Evolutionary conservation across 768 basidiomycete genomes (phyloP).

Genomic region (Dentipellis fragilis): DNA sequence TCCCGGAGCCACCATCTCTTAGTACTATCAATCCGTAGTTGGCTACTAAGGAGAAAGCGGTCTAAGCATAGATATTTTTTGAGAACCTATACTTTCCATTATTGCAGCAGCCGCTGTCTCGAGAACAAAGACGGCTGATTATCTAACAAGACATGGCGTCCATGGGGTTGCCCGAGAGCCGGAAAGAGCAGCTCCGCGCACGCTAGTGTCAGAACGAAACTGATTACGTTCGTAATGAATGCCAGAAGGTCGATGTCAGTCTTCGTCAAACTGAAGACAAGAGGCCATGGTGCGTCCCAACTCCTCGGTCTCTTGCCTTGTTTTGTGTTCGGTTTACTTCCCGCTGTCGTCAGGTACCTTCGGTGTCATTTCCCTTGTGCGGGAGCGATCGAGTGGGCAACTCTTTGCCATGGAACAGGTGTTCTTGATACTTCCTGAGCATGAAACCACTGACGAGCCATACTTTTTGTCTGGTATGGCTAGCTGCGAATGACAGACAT

Average conservation of each 20-base stretch:
- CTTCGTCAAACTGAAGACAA: conserved; percentile 86
- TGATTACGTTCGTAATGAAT: conserved; percentile 75
- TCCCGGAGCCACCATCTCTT: conserved; percentile 32
- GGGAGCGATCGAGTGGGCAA: conserved; percentile 66
- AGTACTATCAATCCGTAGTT: conserved; percentile 77
- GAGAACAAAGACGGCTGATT: conserved; percentile 75
- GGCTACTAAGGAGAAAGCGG: conserved; percentile 86
- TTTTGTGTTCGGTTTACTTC: not conserved
- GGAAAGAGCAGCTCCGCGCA: conserved; percentile 61
- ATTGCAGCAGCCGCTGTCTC: conserved; percentile 73
- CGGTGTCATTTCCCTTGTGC: conserved; percentile 90
- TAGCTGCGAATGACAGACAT: conserved; percentile 84
- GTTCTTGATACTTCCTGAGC: not conserved
- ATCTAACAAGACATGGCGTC: conserved; percentile 82
- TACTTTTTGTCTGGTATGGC: conserved; percentile 14
- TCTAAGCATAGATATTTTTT: conserved; percentile 88
- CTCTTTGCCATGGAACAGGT: conserved; percentile 98
- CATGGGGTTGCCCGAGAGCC: conserved; percentile 58
- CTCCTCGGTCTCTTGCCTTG: conserved; percentile 13
- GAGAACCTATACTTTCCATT: conserved; percentile 84
- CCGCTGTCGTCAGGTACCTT: conserved; percentile 65
- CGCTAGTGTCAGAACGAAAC: conserved; percentile 86
- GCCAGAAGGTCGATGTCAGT: conserved; percentile 73
- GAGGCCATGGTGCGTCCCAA: conserved; percentile 67
- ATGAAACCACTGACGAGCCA: conserved; percentile 16